Evolutionary conservation across 352 stramenopile genomes (phyloP).

Genomic region (Peronospora destructor): DNA sequence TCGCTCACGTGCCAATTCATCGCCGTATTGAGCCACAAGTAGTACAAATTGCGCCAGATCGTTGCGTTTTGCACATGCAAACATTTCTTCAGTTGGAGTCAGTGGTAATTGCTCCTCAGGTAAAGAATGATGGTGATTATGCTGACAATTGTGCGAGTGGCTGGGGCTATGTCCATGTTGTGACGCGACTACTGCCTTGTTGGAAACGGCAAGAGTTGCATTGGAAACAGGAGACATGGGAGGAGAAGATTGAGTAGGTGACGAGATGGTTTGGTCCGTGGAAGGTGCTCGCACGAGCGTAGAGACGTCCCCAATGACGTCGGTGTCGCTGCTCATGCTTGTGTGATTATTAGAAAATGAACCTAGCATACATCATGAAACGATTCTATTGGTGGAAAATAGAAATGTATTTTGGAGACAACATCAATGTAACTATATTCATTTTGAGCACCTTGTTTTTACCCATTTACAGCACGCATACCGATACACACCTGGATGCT

Average conservation of each 20-base stretch:
- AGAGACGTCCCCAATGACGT: slow-evolving; percentile 25
- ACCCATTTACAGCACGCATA: too few relatives aligned
- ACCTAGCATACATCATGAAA: background rate
- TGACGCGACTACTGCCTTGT: slow-evolving; percentile 2
- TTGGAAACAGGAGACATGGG: slow-evolving; percentile 1
- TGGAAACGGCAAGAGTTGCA: background rate
- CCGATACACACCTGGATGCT: too few relatives aligned
- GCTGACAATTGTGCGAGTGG: slow-evolving; percentile 14
- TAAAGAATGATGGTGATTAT: slow-evolving; percentile 5
- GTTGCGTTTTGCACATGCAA: slow-evolving; percentile 52
- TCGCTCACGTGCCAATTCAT: slow-evolving; percentile 28
- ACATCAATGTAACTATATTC: too few relatives aligned
- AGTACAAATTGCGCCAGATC: slow-evolving; percentile 47
- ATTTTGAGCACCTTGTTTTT: too few relatives aligned
- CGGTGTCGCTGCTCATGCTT: slow-evolving; percentile 16
- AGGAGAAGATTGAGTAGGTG: slow-evolving; percentile 1
- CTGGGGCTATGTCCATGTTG: slow-evolving; percentile 17
- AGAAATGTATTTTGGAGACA: too few relatives aligned
- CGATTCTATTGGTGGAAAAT: slow-evolving; percentile 6
- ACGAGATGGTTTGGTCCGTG: background rate
- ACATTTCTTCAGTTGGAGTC: slow-evolving; percentile 57
- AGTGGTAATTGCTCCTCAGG: slow-evolving; percentile 15
- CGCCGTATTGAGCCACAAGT: slow-evolving; percentile 38
- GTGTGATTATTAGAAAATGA: too few relatives aligned
- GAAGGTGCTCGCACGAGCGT: slow-evolving; percentile 10